Percentiles rank a stretch among this genome's conserved stretches.
These are phyloP conservation scores for Sophora flavescens DNA, from an alignment of 306 rosid species.

Conservation along the genomic window DNA sequence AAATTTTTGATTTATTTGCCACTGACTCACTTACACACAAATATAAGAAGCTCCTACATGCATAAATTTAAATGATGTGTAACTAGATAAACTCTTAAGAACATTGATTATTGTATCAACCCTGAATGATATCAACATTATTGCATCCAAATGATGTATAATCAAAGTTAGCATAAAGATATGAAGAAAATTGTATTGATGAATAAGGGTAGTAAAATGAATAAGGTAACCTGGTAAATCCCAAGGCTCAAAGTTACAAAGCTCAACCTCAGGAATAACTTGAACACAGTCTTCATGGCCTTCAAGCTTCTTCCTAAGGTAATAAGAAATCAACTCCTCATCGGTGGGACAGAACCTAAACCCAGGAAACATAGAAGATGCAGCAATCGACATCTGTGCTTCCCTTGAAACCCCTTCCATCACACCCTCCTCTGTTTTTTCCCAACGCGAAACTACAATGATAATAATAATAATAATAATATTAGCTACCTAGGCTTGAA, in stretches of 20 bases:
- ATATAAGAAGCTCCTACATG: constrained; percentile 1
- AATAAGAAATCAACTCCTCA: constrained; percentile 82
- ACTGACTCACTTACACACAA: constrained; percentile 4
- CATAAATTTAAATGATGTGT: not conserved
- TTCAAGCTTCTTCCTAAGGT: constrained; percentile 75
- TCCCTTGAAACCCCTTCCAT: constrained; percentile 59
- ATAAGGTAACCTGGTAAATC: constrained; percentile 73
- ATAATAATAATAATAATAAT: not conserved
- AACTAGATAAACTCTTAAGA: not conserved
- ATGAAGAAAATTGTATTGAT: not conserved
- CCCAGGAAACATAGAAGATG: constrained; percentile 90
- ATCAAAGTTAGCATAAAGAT: not conserved
- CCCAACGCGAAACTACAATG: not conserved
- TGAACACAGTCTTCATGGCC: constrained; percentile 71
- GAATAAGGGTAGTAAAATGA: not conserved
- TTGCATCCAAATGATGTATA: not conserved
- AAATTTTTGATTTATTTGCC: not conserved
- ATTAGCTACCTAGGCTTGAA: not conserved
- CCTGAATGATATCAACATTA: not conserved
- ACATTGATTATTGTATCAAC: not conserved
- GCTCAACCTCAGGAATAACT: constrained; percentile 82
- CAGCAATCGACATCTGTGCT: constrained; percentile 71
- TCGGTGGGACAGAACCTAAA: constrained; percentile 95
- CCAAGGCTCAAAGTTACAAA: constrained; percentile 93
- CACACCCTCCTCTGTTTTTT: not conserved